Conservation (phyloP, 768 basidiomycete species). For the Pleurotus tuber-regium region DNA sequence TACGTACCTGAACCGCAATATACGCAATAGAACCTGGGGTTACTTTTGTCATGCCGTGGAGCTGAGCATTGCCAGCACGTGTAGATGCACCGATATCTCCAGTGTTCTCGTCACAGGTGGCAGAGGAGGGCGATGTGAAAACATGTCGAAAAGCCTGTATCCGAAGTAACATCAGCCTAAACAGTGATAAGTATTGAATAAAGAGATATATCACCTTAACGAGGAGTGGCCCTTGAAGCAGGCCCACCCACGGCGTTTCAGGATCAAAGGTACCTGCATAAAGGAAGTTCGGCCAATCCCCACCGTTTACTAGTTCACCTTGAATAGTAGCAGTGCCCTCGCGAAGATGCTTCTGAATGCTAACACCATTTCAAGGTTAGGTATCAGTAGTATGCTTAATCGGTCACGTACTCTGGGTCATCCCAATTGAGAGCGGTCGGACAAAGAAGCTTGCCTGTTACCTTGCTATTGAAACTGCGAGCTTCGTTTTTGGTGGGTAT, state of each 20-base stretch:
- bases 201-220: background rate
- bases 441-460: slow-evolving; percentile 19
- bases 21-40: slow-evolving; percentile 10
- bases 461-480: slow-evolving; percentile 17
- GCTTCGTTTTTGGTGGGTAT: slow-evolving; percentile 15
- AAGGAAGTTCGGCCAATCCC: background rate
- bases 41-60: slow-evolving; percentile 12
- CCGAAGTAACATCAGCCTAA: background rate
- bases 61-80: slow-evolving; percentile 8
- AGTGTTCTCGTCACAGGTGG: background rate
- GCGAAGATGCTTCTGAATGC: background rate
- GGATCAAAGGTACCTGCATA: background rate
- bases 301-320: background rate
- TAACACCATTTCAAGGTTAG: background rate
- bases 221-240: background rate
- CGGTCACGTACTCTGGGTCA: slow-evolving; percentile 14
- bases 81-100: background rate
- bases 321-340: background rate
- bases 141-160: background rate
- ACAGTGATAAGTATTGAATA: background rate
- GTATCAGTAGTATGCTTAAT: background rate
- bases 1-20: slow-evolving; percentile 7
- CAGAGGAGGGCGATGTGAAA: background rate
- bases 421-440: slow-evolving; percentile 21
- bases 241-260: background rate